Base-by-base conservation (phyloP, 129 eudicot species). In the Flaveria sonorensis region DNA sequence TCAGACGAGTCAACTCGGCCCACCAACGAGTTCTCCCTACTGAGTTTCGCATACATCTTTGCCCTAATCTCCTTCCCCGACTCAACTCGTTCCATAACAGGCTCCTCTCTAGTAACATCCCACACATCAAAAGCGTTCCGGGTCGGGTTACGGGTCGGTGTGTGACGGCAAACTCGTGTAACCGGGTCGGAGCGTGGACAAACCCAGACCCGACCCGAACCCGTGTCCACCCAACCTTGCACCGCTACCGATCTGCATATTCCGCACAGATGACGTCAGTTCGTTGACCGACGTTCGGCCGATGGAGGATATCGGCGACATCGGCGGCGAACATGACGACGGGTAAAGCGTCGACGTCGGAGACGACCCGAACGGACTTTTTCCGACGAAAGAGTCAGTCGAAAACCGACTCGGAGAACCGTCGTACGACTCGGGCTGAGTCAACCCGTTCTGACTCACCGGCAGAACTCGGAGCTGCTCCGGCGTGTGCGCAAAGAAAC, bases 401-500 rank as follows among this genome's bases (percentile, higher is more conserved):
- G 61, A 65, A 73, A 81, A 70, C 19, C 86, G 87, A 64, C 87
- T 76, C 73, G 82, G 87, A 2, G 88, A 85, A 21, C 85, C 86
- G 75, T 86, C 91, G 55, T 83, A 83, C 11, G 84, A 83, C 23
- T 88, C 87, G 4, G 69, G 9, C 4, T 69, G 69, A 43, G 36
- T 69, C 71, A 26, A 18, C 1, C 64, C 78, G 53, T 36, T 30
- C 1, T 48, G 72, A 55, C 88, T 70, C 43, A 60, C 60, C 24
- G 88, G 81, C 52, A 82, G 6, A 9, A 90, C 77, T 0, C 98
- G 92, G 20, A 94, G 90, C 88, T 94, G 97, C 7, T 87, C 96
- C 0, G 93, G 85, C 1, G 99, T 89, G 78, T 94, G 99, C 0
- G 99, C 99, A 42, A 94, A 94, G 80, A 94, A 94, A 56, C 99